Evolutionary conservation across 768 basidiomycete genomes (phyloP).

Genomic region (Termitomyces sp.): DNA sequence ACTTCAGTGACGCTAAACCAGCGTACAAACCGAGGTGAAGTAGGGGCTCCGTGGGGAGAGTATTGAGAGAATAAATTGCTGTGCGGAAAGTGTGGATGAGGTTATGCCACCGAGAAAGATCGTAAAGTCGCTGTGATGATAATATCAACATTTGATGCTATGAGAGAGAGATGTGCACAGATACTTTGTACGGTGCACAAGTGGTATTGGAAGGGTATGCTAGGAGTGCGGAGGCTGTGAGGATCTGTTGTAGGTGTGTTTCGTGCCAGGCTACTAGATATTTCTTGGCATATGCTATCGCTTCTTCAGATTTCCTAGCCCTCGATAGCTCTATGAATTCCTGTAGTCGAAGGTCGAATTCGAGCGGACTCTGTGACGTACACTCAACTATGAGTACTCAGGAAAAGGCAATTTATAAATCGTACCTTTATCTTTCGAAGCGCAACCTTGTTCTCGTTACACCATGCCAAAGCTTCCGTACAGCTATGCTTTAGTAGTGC

Average conservation of each 20-base stretch:
- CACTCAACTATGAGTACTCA: not conserved
- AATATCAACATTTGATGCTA: not conserved
- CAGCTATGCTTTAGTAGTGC: constrained; percentile 74
- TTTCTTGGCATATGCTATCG: constrained; percentile 81
- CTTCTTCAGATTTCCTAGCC: constrained; percentile 55
- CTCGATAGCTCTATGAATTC: constrained; percentile 93
- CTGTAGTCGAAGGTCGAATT: constrained; percentile 93
- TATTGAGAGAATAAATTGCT: constrained; percentile 84
- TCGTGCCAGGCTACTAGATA: constrained; percentile 79
- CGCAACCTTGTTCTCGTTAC: constrained; percentile 90
- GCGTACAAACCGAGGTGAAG: constrained; percentile 87
- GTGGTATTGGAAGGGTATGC: constrained; percentile 67
- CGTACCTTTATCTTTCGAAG: constrained; percentile 85
- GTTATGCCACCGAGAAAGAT: constrained; percentile 66
- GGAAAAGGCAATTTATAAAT: not conserved
- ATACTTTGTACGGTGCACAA: constrained; percentile 77
- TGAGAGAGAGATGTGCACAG: constrained; percentile 8
- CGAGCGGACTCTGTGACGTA: constrained; percentile 73
- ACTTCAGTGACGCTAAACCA: constrained; percentile 85
- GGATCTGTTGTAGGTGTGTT: constrained; percentile 73
- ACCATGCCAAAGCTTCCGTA: constrained; percentile 90
- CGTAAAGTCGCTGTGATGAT: constrained; percentile 68
- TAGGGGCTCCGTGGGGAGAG: constrained; percentile 81
- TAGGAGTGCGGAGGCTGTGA: constrained; percentile 69
- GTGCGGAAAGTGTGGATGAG: constrained; percentile 77